Base-by-base conservation (phyloP, 768 basidiomycete species). In the Leucosporidium scottii region DNA sequence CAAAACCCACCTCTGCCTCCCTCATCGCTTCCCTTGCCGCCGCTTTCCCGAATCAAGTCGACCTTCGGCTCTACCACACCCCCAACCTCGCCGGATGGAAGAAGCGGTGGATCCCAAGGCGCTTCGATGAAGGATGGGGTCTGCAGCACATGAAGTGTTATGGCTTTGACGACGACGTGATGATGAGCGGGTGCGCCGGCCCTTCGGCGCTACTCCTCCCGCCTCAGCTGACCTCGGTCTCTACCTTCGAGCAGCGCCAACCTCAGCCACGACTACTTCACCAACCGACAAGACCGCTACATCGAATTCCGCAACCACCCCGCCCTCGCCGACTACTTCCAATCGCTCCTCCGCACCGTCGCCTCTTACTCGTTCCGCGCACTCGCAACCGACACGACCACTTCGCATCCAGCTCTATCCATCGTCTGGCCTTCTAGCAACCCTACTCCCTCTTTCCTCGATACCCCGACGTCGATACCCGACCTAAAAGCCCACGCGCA, bases 101-200 rank as follows among this genome's bases (percentile, higher is more conserved):
- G 77, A 84, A 89, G 36, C 83, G 82, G 64, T 68, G 94, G 34
- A 86, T 97, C 10, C 96, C 96, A 10, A 87, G 89, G 28, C 83
- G 96, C 62, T 96, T 91, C 79, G 94, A 99, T 74, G 96, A 99
- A 79, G 96, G 93, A 2, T 98, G 93, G 90, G 94, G 93, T 0
- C 91, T 93, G 2, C 97, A 93, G 93, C 96, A 98, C 77, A 88
- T 91, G 5, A 99, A 99, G 79, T 84, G 93, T 64, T 99, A 99
- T 75, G 92, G 91, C 25, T 87, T 84, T 0, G 96, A 99, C 76
- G 87, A 97, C 75, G 86, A 93, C 62, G 83, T 99, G 53, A 85
- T 99, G 77, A 85, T 99, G 68, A 91, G 86, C 74, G 96, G 96
- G 94, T 94, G 71, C 79, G 85, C 78, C 8, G 39, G 7, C 15